Percentiles rank a stretch among this genome's conserved stretches.
Evolutionary conservation across 495 filamentous ascomycete genomes (phyloP).

Genomic region (Acidiella bohemica): DNA sequence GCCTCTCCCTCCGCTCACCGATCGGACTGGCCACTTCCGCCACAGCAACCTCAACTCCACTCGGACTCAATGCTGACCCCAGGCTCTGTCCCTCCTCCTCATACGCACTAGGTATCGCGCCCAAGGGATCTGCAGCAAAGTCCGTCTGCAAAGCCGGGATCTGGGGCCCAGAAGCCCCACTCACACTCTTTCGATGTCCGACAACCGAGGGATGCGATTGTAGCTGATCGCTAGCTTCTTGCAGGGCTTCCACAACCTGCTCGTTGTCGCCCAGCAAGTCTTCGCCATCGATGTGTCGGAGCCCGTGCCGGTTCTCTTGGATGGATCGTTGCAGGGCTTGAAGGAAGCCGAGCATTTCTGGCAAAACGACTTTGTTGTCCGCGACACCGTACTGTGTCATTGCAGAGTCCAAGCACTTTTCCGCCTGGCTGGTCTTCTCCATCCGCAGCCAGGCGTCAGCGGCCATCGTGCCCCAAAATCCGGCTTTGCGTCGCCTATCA

Average conservation of each 20-base stretch:
- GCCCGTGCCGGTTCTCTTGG: conserved; percentile 4
- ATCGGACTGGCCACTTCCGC: conserved; percentile 9
- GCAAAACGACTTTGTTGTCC: conserved; percentile 28
- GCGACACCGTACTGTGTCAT: conserved; percentile 46
- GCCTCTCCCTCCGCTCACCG: conserved; percentile 4
- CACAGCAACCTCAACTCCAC: not conserved
- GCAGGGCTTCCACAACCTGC: conserved; percentile 12
- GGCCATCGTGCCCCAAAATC: conserved; percentile 75
- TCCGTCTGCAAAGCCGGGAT: conserved; percentile 15
- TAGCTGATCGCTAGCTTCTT: conserved; percentile 5
- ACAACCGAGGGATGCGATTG: not conserved
- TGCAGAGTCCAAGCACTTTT: conserved; percentile 57
- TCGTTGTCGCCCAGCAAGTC: conserved; percentile 5
- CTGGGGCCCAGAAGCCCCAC: conserved; percentile 6
- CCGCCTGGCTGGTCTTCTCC: conserved; percentile 54
- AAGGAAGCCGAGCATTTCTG: conserved; percentile 45
- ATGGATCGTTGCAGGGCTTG: conserved; percentile 36
- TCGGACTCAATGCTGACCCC: conserved; percentile 1
- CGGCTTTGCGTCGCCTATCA: conserved; percentile 63
- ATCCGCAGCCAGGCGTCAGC: conserved; percentile 70
- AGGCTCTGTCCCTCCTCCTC: not conserved
- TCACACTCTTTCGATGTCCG: conserved; percentile 25
- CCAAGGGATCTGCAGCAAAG: conserved; percentile 15
- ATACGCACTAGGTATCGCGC: conserved; percentile 9
- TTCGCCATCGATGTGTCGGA: conserved; percentile 9